Percentiles rank a stretch among this genome's conserved stretches.
These are phyloP conservation scores for Sarocladium brachiariae DNA, from an alignment of 2,329 filamentous ascomycete genomes.

Conservation along the genomic window DNA sequence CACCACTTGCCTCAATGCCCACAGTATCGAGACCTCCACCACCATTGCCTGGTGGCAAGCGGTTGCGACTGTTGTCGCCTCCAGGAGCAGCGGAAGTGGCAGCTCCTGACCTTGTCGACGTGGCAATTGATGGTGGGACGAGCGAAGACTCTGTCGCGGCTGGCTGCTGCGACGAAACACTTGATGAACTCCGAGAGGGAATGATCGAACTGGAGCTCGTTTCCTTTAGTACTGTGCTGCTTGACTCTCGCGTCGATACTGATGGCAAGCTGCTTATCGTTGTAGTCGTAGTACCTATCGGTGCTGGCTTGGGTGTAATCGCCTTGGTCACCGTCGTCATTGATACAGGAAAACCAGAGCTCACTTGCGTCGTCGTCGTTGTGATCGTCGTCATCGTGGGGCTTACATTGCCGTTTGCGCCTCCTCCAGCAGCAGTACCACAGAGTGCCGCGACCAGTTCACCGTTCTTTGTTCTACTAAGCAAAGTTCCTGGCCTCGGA, in stretches of 20 bases:
- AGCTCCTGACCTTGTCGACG: neutral
- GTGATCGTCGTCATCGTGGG: neutral
- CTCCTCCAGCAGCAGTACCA: neutral
- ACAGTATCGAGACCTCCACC: conserved; percentile 2
- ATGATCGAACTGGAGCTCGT: neutral
- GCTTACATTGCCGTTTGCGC: neutral
- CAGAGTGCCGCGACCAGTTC: conserved; percentile 5
- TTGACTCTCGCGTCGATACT: neutral
- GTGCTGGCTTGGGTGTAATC: conserved; percentile 4
- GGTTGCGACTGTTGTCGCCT: neutral
- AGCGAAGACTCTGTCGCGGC: neutral
- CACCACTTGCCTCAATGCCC: neutral
- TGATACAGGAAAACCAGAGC: neutral
- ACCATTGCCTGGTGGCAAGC: neutral
- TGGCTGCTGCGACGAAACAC: neutral
- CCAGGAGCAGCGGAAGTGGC: neutral
- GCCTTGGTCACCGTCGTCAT: conserved; percentile 4
- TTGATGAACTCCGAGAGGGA: neutral
- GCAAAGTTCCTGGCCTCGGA: neutral
- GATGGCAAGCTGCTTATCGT: neutral
- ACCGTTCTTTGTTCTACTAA: conserved; percentile 2
- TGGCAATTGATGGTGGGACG: neutral
- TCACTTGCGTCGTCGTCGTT: neutral
- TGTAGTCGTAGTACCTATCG: neutral
- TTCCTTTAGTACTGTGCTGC: neutral